phyloP scores from a whole-genome alignment of 805 yeast genomes.

The Saturnispora gosingensis region DNA sequence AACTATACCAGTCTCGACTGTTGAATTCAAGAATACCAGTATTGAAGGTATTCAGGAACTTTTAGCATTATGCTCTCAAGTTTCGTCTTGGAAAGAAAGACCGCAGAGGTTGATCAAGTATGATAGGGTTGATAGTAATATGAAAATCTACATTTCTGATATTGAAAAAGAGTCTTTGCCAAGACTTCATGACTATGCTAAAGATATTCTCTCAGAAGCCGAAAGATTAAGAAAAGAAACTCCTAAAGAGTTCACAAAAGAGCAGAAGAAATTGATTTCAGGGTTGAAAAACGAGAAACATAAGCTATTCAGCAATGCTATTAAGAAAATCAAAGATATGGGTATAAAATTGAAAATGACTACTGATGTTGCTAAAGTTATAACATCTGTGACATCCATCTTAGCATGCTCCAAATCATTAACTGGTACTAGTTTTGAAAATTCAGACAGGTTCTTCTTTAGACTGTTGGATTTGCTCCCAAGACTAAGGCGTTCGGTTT shows the following conservation, averaged over 20 bases:
- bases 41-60: slow-evolving; percentile 5
- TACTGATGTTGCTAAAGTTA: slow-evolving; percentile 53
- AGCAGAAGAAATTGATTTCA: slow-evolving; percentile 60
- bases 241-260: slow-evolving; percentile 61
- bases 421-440: slow-evolving; percentile 27
- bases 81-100: slow-evolving; percentile 46
- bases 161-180: slow-evolving; percentile 34
- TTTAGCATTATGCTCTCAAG: slow-evolving; percentile 21
- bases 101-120: slow-evolving; percentile 48
- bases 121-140: slow-evolving; percentile 41
- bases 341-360: slow-evolving; percentile 66
- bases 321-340: slow-evolving; percentile 63
- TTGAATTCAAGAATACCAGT: slow-evolving; percentile 1
- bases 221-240: slow-evolving; percentile 65
- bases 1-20: not conserved
- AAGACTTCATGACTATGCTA: slow-evolving; percentile 44
- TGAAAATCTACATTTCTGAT: slow-evolving; percentile 38
- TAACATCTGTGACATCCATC: slow-evolving; percentile 53
- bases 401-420: slow-evolving; percentile 47
- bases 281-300: slow-evolving; percentile 75
- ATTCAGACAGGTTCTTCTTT: slow-evolving; percentile 47
- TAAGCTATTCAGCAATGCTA: slow-evolving; percentile 63
- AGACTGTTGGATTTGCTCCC: slow-evolving; percentile 74
- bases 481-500: slow-evolving; percentile 56
- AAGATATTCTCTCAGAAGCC: slow-evolving; percentile 45